Percentiles rank a stretch among this genome's conserved stretches.
phyloP scores from a whole-genome alignment of 768 basidiomycete genomes.

The Termitomyces sp. region DNA sequence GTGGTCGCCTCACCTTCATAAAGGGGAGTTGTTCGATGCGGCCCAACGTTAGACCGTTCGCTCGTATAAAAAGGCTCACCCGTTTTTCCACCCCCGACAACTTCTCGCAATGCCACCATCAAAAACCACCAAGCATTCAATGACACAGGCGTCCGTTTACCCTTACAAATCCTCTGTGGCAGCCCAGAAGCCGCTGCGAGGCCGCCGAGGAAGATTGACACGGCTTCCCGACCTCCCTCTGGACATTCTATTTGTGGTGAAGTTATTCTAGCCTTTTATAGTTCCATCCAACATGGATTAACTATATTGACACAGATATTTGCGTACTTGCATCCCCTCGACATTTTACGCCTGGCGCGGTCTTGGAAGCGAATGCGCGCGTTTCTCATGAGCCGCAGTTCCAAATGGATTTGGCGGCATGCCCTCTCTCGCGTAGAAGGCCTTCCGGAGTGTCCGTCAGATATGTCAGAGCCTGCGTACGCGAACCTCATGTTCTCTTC shows the following conservation, averaged over 20 bases:
- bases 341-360: constrained; percentile 37
- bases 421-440: constrained; percentile 29
- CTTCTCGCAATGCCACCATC: constrained; percentile 3
- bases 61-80: not conserved
- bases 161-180: not conserved
- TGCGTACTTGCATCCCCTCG: constrained; percentile 35
- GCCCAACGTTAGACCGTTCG: constrained; percentile 1
- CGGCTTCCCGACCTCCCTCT: constrained; percentile 12
- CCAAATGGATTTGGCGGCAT: constrained; percentile 34
- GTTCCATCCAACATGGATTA: not conserved
- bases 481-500: constrained; percentile 37
- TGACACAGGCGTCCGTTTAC: constrained; percentile 1
- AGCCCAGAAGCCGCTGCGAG: not conserved
- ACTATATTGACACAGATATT: constrained; percentile 24
- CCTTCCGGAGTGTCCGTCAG: constrained; percentile 37
- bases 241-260: constrained; percentile 14
- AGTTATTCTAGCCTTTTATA: not conserved
- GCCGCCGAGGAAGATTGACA: constrained; percentile 8
- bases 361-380: constrained; percentile 34
- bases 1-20: constrained; percentile 15
- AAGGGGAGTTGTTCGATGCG: constrained; percentile 6
- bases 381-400: constrained; percentile 35
- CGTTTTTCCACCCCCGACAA: not conserved
- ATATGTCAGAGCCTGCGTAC: constrained; percentile 39
- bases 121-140: not conserved